phyloP scores from a whole-genome alignment of 768 basidiomycete genomes.

The Tremella yokohamensis region DNA sequence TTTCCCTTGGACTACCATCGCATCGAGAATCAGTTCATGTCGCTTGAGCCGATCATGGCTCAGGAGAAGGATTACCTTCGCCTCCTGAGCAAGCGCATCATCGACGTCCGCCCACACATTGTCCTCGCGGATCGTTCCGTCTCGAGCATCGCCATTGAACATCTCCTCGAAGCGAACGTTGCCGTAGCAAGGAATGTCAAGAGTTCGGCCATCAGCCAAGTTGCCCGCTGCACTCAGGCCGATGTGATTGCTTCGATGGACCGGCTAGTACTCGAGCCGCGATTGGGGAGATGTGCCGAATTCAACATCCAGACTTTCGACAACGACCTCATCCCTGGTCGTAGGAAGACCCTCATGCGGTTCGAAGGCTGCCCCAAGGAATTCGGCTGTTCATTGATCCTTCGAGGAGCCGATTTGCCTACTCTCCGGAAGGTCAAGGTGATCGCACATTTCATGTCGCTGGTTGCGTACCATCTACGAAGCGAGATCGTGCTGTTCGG shows the following conservation, averaged over 20 bases:
- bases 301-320: constrained; percentile 92
- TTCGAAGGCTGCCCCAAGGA: constrained; percentile 93
- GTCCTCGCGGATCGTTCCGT: constrained; percentile 89
- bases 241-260: constrained; percentile 96
- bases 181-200: constrained; percentile 88
- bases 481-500: constrained; percentile 63
- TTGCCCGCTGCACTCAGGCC: constrained; percentile 90
- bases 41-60: constrained; percentile 81
- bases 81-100: constrained; percentile 80
- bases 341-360: constrained; percentile 92
- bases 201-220: constrained; percentile 74
- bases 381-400: constrained; percentile 88
- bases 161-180: constrained; percentile 76
- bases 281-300: constrained; percentile 77
- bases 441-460: constrained; percentile 84
- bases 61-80: constrained; percentile 91
- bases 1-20: constrained; percentile 90
- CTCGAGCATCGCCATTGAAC: constrained; percentile 82
- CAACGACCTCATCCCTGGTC: constrained; percentile 87
- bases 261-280: constrained; percentile 81
- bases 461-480: constrained; percentile 88
- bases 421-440: constrained; percentile 82
- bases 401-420: constrained; percentile 80
- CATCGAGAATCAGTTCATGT: constrained; percentile 68
- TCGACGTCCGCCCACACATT: constrained; percentile 85